Evolutionary conservation across 306 rosid species (phyloP), one percentile per base, ranked within the genome.

Genomic region (Albizia julibrissin): DNA sequence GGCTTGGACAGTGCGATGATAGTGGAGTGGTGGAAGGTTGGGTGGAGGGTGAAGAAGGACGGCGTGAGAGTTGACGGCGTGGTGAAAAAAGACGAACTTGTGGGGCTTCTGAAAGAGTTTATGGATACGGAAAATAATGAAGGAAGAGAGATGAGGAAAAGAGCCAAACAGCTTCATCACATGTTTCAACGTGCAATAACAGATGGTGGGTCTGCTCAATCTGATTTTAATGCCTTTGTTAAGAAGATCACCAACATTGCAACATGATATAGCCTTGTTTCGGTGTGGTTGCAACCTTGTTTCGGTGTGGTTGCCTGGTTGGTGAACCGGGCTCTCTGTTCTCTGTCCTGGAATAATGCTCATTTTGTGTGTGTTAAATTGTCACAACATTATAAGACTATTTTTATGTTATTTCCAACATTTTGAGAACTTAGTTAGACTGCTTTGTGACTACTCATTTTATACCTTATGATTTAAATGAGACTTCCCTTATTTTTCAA

Each of bases 1-100:
- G 58, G 79, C 10, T 9, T 88, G 7, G 75, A 87, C 33, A 80
- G 87, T 72, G 88, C 82, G 80, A 67, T 77, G 75, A 82, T 88
- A 31, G 89, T 85, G 1, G 89, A 88, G 40, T 89, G 88, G 10
- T 87, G 88, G 89, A 85, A 77, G 61, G 74, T 85, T 43, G 88
- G 91, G 1, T 79, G 74, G 80, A 88, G 86, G 19, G 88, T 88
- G 39, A 83, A 78, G 68, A 80, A 74, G 43, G 70, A 47, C 6
- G 52, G 49, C 12, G 46, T 62, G 0, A 19, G 22, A 6, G 22
- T 11, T 0, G 43, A 75, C 46, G 3, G 5, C 31, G 44, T 88
- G 74, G 81, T 87, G 16, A 71, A 56, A 39, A 83, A 76, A 74
- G 82, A 58, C 71, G 86, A 90, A 24, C 77, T 90, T 74, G 79